Evolutionary conservation across 2,329 filamentous ascomycete species (phyloP).

Genomic region (Fusarium continuum): DNA sequence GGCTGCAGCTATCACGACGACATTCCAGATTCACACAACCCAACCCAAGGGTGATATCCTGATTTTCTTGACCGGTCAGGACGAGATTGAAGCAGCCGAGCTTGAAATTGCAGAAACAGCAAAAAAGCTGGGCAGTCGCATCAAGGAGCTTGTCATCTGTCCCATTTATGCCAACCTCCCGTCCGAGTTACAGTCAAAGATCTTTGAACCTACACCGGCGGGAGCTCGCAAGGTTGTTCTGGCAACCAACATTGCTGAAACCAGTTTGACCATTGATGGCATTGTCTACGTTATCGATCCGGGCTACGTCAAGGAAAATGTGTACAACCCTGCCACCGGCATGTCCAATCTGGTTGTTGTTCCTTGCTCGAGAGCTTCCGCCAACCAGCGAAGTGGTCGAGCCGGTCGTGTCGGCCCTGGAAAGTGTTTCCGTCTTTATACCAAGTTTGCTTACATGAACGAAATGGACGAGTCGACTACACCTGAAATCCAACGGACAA

Average conservation of each 20-base stretch:
- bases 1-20: constrained; percentile 87
- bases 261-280: constrained; percentile 92
- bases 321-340: constrained; percentile 89
- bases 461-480: constrained; percentile 93
- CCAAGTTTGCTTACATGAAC: constrained; percentile 92
- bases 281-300: constrained; percentile 97
- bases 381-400: constrained; percentile 91
- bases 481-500: constrained; percentile 91
- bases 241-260: constrained; percentile 97
- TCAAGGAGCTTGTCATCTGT: constrained; percentile 87
- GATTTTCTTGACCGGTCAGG: constrained; percentile 94
- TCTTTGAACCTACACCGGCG: constrained; percentile 91
- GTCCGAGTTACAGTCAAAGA: constrained; percentile 88
- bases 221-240: constrained; percentile 90
- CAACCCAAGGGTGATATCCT: constrained; percentile 89
- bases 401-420: constrained; percentile 92
- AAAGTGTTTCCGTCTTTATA: constrained; percentile 93
- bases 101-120: constrained; percentile 86
- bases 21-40: constrained; percentile 93
- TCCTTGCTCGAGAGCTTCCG: constrained; percentile 89
- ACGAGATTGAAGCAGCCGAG: constrained; percentile 92
- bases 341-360: constrained; percentile 94
- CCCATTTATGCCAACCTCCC: constrained; percentile 96
- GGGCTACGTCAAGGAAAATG: constrained; percentile 94
- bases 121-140: constrained; percentile 83